Conservation (phyloP, 2,329 filamentous ascomycete species). For the Beauveria australis region DNA sequence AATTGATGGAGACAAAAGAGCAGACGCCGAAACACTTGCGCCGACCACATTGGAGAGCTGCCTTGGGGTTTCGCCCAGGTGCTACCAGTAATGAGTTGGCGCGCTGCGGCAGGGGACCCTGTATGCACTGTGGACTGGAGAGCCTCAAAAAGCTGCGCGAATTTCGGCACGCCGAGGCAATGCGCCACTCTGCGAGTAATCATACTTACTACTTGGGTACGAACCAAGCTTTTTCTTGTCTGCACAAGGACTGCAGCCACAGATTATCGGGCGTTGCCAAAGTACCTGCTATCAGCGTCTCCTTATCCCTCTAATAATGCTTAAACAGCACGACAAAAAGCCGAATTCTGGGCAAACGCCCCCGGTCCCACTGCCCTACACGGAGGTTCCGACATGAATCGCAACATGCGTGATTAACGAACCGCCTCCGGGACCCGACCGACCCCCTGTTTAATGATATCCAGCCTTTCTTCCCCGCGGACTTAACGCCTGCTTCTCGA, state of each 20-base stretch:
- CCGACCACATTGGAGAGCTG: background rate
- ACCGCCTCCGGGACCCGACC: background rate
- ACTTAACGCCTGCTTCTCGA: background rate
- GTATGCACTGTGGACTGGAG: background rate
- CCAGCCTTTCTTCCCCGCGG: conserved; percentile 1
- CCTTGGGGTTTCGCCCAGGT: background rate
- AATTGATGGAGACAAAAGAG: background rate
- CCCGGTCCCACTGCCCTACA: background rate
- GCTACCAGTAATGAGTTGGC: background rate
- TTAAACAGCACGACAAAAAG: background rate
- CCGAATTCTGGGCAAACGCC: no score
- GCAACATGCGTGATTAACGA: conserved; percentile 5
- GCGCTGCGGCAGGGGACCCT: background rate
- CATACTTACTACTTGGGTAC: no score
- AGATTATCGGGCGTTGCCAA: no score
- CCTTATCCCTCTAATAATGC: background rate
- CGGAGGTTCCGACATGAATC: conserved; percentile 2
- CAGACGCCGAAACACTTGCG: background rate
- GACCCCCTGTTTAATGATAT: background rate
- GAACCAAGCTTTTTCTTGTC: no score
- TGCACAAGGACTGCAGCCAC: no score
- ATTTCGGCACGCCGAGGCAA: background rate
- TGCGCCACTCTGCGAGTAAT: background rate
- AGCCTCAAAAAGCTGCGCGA: background rate
- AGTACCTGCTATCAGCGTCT: background rate